Percentiles rank a stretch among this genome's conserved stretches.
Evolutionary conservation across 2,329 filamentous ascomycete species (phyloP).

Genomic region (Colletotrichum neosansevieriae): DNA sequence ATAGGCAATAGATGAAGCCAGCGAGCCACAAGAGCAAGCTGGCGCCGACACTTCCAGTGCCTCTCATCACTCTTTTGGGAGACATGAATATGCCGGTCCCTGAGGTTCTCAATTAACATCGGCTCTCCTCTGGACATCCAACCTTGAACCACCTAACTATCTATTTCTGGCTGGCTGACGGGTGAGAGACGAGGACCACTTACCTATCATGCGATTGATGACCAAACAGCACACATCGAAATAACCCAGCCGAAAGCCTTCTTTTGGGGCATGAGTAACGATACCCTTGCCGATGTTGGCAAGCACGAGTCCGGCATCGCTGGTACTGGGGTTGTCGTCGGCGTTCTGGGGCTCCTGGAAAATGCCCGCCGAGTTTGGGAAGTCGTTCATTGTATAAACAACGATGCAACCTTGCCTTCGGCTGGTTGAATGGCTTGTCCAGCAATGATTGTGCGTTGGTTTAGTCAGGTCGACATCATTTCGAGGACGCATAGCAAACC

Average conservation of each 20-base stretch:
- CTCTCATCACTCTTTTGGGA: constrained; percentile 49
- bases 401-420: background rate
- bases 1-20: constrained; percentile 53
- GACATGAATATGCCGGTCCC: constrained; percentile 54
- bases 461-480: constrained; percentile 1
- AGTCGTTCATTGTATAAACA: constrained; percentile 46
- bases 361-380: constrained; percentile 42
- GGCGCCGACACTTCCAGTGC: constrained; percentile 49
- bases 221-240: constrained; percentile 52
- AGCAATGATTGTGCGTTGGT: background rate
- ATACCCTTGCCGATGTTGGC: constrained; percentile 42
- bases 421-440: background rate
- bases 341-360: constrained; percentile 25
- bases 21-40: constrained; percentile 56
- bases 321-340: constrained; percentile 39
- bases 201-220: constrained; percentile 54
- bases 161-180: too few relatives aligned
- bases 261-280: constrained; percentile 50
- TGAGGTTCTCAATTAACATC: constrained; percentile 29
- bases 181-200: constrained; percentile 33
- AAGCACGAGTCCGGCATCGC: constrained; percentile 41
- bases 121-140: too few relatives aligned
- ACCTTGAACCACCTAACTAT: too few relatives aligned
- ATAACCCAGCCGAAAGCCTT: constrained; percentile 51
- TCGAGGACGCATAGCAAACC: background rate